Percentiles rank a stretch among this genome's conserved stretches.
Conservation (phyloP, 2,329 filamentous ascomycete genomes). For the Raffaelea albimanens region DNA sequence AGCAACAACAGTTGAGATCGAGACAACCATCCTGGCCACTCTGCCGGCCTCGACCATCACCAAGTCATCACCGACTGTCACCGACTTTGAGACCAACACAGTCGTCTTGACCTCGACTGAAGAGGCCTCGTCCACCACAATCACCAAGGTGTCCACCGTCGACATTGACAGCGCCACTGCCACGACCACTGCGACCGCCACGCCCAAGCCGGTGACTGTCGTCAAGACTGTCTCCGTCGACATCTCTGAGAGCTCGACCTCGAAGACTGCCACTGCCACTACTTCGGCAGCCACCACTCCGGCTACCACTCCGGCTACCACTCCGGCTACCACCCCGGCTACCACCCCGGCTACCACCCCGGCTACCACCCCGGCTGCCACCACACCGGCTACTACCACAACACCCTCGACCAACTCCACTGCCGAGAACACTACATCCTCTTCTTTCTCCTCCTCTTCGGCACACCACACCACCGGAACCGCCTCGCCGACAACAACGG, state of each 20-base stretch:
- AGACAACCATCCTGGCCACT: not conserved
- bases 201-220: not conserved
- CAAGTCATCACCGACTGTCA: slow-evolving; percentile 16
- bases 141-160: slow-evolving; percentile 16
- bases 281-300: not conserved
- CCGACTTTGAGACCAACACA: slow-evolving; percentile 17
- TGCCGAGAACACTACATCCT: not conserved
- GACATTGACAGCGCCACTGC: slow-evolving; percentile 11
- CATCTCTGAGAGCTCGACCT: too few species aligned
- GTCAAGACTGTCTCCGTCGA: not conserved
- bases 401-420: slow-evolving; percentile 3
- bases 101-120: slow-evolving; percentile 8
- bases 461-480: too few species aligned
- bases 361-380: not conserved
- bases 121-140: slow-evolving; percentile 13
- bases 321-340: not conserved
- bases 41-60: slow-evolving; percentile 9
- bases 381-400: slow-evolving; percentile 1
- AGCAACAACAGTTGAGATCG: not conserved
- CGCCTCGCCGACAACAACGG: too few species aligned
- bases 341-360: not conserved
- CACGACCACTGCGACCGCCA: slow-evolving; percentile 2
- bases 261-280: not conserved
- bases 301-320: not conserved
- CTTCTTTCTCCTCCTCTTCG: not conserved